phyloP scores from a whole-genome alignment of 768 basidiomycete genomes.

The Dioszegia crocea region DNA sequence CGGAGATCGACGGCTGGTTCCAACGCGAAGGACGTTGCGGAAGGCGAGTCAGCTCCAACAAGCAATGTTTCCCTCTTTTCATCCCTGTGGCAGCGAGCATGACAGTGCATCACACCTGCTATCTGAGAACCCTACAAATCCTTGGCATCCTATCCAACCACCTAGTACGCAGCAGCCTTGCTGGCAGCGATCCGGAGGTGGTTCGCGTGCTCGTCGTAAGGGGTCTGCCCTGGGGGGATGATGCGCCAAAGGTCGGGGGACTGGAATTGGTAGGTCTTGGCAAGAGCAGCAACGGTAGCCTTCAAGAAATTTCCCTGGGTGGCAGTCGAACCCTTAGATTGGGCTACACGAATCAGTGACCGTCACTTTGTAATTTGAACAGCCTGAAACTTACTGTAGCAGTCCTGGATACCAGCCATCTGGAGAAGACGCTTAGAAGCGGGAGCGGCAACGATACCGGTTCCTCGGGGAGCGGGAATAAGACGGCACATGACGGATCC shows the following conservation, averaged over 20 bases:
- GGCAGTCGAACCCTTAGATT: conserved; percentile 95
- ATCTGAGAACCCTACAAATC: conserved; percentile 1
- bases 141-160: background rate
- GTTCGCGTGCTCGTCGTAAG: conserved; percentile 88
- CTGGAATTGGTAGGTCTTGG: conserved; percentile 93
- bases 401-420: conserved; percentile 95
- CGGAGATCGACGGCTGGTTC: too few species aligned
- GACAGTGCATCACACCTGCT: conserved; percentile 1
- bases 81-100: background rate
- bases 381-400: conserved; percentile 71
- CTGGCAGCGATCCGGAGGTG: conserved; percentile 78
- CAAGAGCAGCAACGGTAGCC: conserved; percentile 89
- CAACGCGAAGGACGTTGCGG: too few species aligned
- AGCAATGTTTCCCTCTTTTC: too few species aligned
- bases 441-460: conserved; percentile 98
- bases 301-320: conserved; percentile 75
- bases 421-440: conserved; percentile 95
- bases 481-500: conserved; percentile 99
- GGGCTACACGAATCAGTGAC: conserved; percentile 56
- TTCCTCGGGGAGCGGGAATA: conserved; percentile 96
- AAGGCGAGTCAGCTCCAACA: too few species aligned
- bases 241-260: conserved; percentile 97
- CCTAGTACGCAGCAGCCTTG: conserved; percentile 55
- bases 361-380: too few species aligned
- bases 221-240: conserved; percentile 58